Evolutionary conservation across 768 basidiomycete genomes (phyloP).

Genomic region (Suillus plorans): DNA sequence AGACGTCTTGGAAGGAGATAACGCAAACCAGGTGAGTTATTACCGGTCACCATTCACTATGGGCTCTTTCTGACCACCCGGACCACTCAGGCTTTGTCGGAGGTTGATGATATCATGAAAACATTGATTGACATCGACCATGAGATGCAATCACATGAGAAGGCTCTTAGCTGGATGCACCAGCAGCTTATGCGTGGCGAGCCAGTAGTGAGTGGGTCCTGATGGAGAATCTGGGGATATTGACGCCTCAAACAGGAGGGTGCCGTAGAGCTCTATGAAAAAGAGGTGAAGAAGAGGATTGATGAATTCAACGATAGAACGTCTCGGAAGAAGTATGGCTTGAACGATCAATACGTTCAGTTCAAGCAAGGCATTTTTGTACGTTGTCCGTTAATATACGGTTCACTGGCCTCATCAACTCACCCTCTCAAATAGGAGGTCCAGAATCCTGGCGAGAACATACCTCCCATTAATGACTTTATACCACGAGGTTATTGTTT

Average conservation of each 20-base stretch:
- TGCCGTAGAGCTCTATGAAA: slow-evolving; percentile 50
- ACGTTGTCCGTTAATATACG: slow-evolving; percentile 23
- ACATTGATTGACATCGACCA: slow-evolving; percentile 64
- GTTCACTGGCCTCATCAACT: not conserved
- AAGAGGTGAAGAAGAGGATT: slow-evolving; percentile 40
- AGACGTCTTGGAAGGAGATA: slow-evolving; percentile 56
- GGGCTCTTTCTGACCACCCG: not conserved
- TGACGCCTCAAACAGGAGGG: slow-evolving; percentile 42
- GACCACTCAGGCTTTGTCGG: slow-evolving; percentile 41
- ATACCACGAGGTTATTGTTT: slow-evolving; percentile 58
- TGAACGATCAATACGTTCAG: slow-evolving; percentile 52
- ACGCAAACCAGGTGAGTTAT: slow-evolving; percentile 48
- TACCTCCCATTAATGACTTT: slow-evolving; percentile 77
- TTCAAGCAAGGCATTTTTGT: slow-evolving; percentile 74
- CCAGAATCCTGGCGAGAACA: slow-evolving; percentile 59
- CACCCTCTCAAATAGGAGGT: slow-evolving; percentile 50
- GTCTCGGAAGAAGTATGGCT: slow-evolving; percentile 76
- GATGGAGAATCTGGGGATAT: slow-evolving; percentile 1
- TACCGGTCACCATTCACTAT: not conserved
- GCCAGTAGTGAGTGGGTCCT: slow-evolving; percentile 49
- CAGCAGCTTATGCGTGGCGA: slow-evolving; percentile 57
- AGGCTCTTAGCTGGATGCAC: slow-evolving; percentile 52
- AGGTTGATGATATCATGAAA: slow-evolving; percentile 69
- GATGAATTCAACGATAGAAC: slow-evolving; percentile 60
- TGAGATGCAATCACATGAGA: slow-evolving; percentile 58